A percentile compares a stretch with the other conserved stretches of the same genome.
Conservation (phyloP, 164 flowering plant species). For the Magnolia changhungtana region DNA sequence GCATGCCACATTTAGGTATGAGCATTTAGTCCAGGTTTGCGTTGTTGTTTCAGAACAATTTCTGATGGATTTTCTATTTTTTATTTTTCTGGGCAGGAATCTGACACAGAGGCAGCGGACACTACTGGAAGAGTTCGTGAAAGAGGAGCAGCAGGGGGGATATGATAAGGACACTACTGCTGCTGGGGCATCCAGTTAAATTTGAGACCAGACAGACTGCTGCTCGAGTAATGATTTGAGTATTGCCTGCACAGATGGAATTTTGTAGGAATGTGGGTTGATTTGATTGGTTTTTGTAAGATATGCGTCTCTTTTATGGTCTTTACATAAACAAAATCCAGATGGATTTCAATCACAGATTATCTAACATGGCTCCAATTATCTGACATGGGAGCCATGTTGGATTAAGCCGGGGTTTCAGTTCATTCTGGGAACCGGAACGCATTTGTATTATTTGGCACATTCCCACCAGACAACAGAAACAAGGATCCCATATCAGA, state of each 20-base stretch:
- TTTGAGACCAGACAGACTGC: no score
- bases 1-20: no score
- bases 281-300: background rate
- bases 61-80: background rate
- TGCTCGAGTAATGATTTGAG: background rate
- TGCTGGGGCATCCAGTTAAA: conserved; percentile 33
- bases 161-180: conserved; percentile 17
- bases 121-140: conserved; percentile 82
- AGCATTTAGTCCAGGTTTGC: background rate
- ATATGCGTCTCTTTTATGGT: no score
- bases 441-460: no score
- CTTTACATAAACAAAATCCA: no score
- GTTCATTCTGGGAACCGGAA: no score
- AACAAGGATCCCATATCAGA: no score
- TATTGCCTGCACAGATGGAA: background rate
- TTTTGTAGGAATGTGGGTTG: conserved; percentile 2
- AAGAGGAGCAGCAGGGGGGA: conserved; percentile 75
- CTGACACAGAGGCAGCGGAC: conserved; percentile 71
- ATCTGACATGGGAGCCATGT: no score
- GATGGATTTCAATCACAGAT: no score
- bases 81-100: conserved; percentile 43
- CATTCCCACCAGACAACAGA: no score
- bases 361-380: no score
- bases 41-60: background rate
- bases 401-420: no score